These are phyloP conservation scores for Giardia duodenalis DNA, from an alignment of 208 protist species.

Conservation along the genomic window DNA sequence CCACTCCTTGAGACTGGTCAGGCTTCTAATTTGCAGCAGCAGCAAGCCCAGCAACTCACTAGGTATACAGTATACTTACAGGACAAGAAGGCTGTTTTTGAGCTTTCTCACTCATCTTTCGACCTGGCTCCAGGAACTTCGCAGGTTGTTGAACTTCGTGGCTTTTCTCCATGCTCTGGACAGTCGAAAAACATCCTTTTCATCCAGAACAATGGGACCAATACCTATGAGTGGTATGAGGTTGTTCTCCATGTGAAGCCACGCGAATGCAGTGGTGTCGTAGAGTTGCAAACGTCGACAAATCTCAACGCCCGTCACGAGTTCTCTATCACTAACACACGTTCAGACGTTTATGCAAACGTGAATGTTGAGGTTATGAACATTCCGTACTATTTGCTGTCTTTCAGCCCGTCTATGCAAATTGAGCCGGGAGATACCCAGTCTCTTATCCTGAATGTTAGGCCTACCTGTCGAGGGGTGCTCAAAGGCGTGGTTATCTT, in stretches of 20 bases:
- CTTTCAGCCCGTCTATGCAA: neutral
- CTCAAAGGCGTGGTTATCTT: neutral
- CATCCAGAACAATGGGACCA: neutral
- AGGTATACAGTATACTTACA: neutral
- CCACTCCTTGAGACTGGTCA: neutral
- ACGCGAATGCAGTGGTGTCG: neutral
- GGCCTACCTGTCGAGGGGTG: neutral
- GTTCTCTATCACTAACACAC: neutral
- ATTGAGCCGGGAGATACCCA: neutral
- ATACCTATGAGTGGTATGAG: constrained; percentile 22
- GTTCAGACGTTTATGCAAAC: neutral
- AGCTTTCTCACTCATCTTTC: neutral
- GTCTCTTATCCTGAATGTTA: neutral
- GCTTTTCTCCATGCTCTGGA: neutral
- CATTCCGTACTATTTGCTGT: neutral
- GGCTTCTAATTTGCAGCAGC: no score
- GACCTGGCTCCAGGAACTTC: neutral
- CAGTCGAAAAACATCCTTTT: neutral
- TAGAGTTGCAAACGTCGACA: neutral
- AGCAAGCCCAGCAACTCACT: no score
- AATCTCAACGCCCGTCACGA: neutral
- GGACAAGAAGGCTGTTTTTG: neutral
- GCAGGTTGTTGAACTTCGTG: neutral
- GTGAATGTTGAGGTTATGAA: neutral
- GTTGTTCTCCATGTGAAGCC: neutral